Evolutionary conservation across 2,329 filamentous ascomycete genomes (phyloP).

Genomic region (Phyllosticta citribraziliensis): DNA sequence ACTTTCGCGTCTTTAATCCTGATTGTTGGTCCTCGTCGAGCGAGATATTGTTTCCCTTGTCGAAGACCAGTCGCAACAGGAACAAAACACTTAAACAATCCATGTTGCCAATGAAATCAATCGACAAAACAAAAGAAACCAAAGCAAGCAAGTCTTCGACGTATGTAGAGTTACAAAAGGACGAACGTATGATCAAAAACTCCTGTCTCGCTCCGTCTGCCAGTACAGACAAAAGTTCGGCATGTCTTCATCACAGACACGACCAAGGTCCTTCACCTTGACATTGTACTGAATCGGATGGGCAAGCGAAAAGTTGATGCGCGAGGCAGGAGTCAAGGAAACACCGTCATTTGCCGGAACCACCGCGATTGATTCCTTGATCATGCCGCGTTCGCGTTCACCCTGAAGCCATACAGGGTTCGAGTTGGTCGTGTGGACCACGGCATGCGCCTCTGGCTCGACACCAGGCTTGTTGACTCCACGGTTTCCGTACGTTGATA

Average conservation of each 20-base stretch:
- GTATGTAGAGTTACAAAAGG: neutral
- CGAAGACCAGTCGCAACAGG: neutral
- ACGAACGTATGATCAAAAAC: neutral
- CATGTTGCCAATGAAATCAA: neutral
- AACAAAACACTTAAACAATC: neutral
- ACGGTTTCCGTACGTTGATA: constrained; percentile 30
- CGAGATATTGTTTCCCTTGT: no score
- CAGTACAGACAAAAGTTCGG: constrained; percentile 11
- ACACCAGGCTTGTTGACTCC: constrained; percentile 30
- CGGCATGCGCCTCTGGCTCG: constrained; percentile 26
- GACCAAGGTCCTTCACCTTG: constrained; percentile 32
- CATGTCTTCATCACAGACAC: constrained; percentile 21
- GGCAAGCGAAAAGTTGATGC: constrained; percentile 32
- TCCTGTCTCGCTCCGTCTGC: constrained; percentile 7
- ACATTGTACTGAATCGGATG: constrained; percentile 35
- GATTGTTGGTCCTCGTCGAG: no score
- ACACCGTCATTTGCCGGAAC: constrained; percentile 14
- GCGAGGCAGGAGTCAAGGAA: constrained; percentile 24
- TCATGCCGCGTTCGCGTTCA: constrained; percentile 21
- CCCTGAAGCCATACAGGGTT: neutral
- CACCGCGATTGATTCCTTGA: constrained; percentile 26
- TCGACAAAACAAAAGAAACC: neutral
- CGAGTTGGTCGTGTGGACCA: constrained; percentile 21
- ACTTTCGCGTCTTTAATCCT: no score
- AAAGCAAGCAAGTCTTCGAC: neutral